Base-by-base conservation (phyloP, 768 basidiomycete genomes). In the Melanogaster broomeanus region DNA sequence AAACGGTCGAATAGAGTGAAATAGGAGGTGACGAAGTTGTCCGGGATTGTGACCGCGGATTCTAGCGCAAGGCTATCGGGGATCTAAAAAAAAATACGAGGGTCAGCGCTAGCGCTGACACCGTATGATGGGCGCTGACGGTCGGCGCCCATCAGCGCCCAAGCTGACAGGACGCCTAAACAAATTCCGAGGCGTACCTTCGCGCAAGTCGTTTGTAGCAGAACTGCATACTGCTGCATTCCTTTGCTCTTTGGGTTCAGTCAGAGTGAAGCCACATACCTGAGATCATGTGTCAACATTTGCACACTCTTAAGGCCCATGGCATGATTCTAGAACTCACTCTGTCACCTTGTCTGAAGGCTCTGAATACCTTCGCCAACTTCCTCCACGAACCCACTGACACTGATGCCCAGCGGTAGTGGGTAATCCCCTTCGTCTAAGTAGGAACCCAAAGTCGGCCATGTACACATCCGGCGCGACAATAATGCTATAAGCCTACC, bases 11-110 rank as follows among this genome's bases (percentile, higher is more conserved):
- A 75, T 7, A 78, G 52, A 6, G 74, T 72, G 57, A 71, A 72
- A 50, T 72, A 75, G 2, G 74, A 68, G 19, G 70, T 72, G 43
- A 75, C 67, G 43, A 74, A 76, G 57, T 75, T 74, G 55, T 75
- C 75, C 12, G 77, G 74, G 42, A 76, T 64, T 2, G 72, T 72
- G 2, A 62, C 72, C 0, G 74, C 76, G 18, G 59, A 67, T 11
- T 70, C 73, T 6, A 79, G 62, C 1, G 73, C 44, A 28, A 77
- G 45, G 18, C 45, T 64, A 42, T 70, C 70, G 8, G 79, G 77
- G 27, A 81, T 65, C 76, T 81, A 31, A n/a, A 27, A 46, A 8
- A 16, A 15, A 25, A 48, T 19, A 42, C 5, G 21, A 27, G 25
- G 24, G 21, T 42, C n/a, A n/a, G n/a, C n/a, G n/a, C n/a, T n/a